Evolutionary conservation across 352 stramenopile species (phyloP).

Genomic region (Saprolegnia diclina): DNA sequence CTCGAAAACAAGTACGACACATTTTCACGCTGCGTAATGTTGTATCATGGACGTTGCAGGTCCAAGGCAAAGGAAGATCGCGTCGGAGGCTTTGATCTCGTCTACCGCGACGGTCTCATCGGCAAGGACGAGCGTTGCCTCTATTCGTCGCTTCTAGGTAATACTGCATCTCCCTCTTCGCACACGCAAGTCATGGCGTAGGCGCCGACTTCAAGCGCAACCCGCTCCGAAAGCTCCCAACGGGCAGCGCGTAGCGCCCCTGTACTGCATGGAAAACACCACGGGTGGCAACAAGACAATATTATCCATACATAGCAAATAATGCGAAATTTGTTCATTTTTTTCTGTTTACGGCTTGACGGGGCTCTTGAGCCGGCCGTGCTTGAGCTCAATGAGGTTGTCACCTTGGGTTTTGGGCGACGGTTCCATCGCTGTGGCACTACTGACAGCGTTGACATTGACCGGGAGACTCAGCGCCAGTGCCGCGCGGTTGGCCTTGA

Average conservation of each 20-base stretch:
- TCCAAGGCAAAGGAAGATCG: slow-evolving; percentile 40
- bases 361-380: slow-evolving; percentile 27
- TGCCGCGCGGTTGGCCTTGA: slow-evolving; percentile 21
- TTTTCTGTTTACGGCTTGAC: neutral
- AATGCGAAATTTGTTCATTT: neutral
- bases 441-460: neutral
- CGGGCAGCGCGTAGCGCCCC: neutral
- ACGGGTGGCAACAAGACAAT: neutral
- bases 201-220: slow-evolving; percentile 51
- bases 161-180: neutral
- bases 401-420: slow-evolving; percentile 32
- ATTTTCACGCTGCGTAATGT: neutral
- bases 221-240: slow-evolving; percentile 25
- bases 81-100: slow-evolving; percentile 71
- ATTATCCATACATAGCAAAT: neutral
- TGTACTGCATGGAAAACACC: neutral
- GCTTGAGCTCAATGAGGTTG: slow-evolving; percentile 33
- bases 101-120: slow-evolving; percentile 61
- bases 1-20: slow-evolving; percentile 67
- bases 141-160: slow-evolving; percentile 65
- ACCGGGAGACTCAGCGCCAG: neutral
- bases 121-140: slow-evolving; percentile 59
- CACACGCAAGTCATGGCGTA: neutral
- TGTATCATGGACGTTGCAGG: slow-evolving; percentile 26
- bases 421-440: neutral